These are phyloP conservation scores for Meyerozyma sp. DNA, from an alignment of 1,139 yeast genomes.

Conservation along the genomic window DNA sequence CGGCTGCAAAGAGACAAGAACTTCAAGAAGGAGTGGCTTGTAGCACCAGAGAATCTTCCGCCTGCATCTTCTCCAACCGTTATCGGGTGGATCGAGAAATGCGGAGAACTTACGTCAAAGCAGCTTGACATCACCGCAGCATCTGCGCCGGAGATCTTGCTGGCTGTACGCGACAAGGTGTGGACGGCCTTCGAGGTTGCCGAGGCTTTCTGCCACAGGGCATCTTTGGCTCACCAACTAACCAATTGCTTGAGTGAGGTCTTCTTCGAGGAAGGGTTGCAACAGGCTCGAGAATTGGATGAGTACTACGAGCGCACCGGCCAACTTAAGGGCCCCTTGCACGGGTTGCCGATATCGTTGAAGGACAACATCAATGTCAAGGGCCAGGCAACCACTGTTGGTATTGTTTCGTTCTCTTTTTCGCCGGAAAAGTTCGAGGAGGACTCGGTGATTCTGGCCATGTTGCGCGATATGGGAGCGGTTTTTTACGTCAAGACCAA, in stretches of 20 bases:
- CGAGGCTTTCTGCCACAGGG: conserved; percentile 25
- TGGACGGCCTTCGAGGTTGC: conserved; percentile 7
- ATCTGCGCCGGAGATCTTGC: neutral
- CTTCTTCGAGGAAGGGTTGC: conserved; percentile 28
- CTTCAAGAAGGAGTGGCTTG: conserved; percentile 35
- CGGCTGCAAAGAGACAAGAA: conserved; percentile 27
- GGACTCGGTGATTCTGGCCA: conserved; percentile 22
- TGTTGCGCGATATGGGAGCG: conserved; percentile 26
- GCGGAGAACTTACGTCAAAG: conserved; percentile 18
- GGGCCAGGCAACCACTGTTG: conserved; percentile 50
- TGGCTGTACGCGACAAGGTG: neutral
- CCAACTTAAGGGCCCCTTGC: conserved; percentile 26
- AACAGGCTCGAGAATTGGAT: conserved; percentile 24
- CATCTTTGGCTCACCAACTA: conserved; percentile 43
- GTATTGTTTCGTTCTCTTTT: conserved; percentile 32
- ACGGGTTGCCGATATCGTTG: conserved; percentile 36
- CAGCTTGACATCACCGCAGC: conserved; percentile 30
- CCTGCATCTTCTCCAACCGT: conserved; percentile 26
- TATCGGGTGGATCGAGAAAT: conserved; percentile 23
- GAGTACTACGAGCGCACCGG: conserved; percentile 20
- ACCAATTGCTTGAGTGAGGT: conserved; percentile 33
- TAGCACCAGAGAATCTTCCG: conserved; percentile 29
- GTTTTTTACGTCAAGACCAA: conserved; percentile 51
- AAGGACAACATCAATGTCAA: conserved; percentile 44
- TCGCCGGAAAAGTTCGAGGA: conserved; percentile 18